Conservation (phyloP, 2,329 filamentous ascomycete species). For the Fusarium albosuccineum region DNA sequence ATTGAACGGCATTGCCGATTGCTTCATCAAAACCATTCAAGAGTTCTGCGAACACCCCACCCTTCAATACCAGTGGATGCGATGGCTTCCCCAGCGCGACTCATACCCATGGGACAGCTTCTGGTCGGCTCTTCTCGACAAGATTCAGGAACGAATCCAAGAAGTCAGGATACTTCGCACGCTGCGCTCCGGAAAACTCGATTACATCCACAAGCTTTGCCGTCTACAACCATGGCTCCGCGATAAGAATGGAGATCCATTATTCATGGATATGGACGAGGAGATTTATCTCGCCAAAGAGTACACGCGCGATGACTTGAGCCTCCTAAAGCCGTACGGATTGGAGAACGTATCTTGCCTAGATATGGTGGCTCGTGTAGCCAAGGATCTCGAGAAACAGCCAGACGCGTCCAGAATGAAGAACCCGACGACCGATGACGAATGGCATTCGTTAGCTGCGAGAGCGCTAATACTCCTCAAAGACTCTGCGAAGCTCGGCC, state of each 20-base stretch:
- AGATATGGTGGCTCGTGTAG: conserved; percentile 16
- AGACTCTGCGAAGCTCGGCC: not conserved
- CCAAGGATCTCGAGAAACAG: conserved; percentile 12
- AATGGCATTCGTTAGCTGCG: conserved; percentile 38
- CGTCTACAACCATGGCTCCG: conserved; percentile 19
- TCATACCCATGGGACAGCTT: conserved; percentile 44
- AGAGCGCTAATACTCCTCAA: conserved; percentile 14
- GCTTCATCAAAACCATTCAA: conserved; percentile 55
- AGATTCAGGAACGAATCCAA: conserved; percentile 39
- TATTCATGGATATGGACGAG: conserved; percentile 30
- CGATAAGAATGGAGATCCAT: conserved; percentile 28
- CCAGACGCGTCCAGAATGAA: conserved; percentile 28
- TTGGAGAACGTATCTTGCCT: not conserved
- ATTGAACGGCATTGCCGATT: conserved; percentile 51
- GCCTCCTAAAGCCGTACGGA: conserved; percentile 18
- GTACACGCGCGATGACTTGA: conserved; percentile 21
- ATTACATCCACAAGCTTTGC: conserved; percentile 18
- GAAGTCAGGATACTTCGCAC: conserved; percentile 21
- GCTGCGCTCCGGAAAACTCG: conserved; percentile 4
- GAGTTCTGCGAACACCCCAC: conserved; percentile 54
- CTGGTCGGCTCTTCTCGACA: conserved; percentile 44
- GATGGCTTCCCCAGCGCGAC: conserved; percentile 55
- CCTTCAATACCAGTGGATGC: conserved; percentile 60
- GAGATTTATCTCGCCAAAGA: conserved; percentile 38
- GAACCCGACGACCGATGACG: not conserved